These are phyloP conservation scores for Tetramitus jugosus DNA, from an alignment of 208 protist genomes.

Conservation along the genomic window DNA sequence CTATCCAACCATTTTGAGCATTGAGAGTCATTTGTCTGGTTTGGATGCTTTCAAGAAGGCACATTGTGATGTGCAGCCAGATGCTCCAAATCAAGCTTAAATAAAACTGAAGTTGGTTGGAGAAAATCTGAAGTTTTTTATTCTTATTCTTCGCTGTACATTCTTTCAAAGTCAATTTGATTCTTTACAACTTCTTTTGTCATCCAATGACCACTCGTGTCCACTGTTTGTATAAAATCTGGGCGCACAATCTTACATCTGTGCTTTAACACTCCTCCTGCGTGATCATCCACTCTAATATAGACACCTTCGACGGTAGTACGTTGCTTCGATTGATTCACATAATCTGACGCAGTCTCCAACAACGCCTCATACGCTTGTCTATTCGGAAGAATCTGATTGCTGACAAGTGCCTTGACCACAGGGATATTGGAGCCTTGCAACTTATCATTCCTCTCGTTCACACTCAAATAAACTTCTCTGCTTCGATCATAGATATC, in stretches of 20 bases:
- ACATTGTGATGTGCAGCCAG: conserved; percentile 48
- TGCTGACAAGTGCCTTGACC: background rate
- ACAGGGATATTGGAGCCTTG: conserved; percentile 14
- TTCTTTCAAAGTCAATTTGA: background rate
- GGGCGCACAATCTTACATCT: conserved; percentile 26
- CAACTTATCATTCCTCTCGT: conserved; percentile 21
- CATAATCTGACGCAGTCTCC: background rate
- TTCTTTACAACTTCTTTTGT: conserved; percentile 1
- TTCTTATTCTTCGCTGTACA: background rate
- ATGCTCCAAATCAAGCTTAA: conserved; percentile 28
- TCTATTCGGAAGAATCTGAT: background rate
- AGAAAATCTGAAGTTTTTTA: too few relatives aligned
- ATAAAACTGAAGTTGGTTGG: too few relatives aligned
- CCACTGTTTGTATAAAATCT: conserved; percentile 34
- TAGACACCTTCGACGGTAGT: conserved; percentile 28
- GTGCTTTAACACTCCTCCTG: conserved; percentile 23
- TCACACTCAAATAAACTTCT: conserved; percentile 17
- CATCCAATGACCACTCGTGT: conserved; percentile 17
- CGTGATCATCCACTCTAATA: conserved; percentile 22
- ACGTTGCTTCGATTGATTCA: background rate
- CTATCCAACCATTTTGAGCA: conserved; percentile 44
- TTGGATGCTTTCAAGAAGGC: conserved; percentile 42
- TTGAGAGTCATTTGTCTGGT: conserved; percentile 33
- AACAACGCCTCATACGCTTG: background rate
- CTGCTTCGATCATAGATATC: conserved; percentile 39